A percentile compares a stretch with the other conserved stretches of the same genome.
Conservation (phyloP, 163 green algal species). For the Scenedesmus sp. region DNA sequence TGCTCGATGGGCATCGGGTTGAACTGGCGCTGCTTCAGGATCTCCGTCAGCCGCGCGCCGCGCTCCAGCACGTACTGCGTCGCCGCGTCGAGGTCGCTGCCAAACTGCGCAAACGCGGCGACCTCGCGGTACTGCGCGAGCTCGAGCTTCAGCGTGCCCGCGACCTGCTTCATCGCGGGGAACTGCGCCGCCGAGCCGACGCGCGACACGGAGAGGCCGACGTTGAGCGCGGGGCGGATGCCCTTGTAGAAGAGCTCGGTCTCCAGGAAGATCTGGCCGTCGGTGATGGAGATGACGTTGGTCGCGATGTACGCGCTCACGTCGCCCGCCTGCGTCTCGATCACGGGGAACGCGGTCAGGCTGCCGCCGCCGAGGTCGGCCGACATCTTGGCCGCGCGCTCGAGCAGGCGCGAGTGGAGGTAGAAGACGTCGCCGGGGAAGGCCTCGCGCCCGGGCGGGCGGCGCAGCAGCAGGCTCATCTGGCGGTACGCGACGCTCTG, state of each 20-base stretch:
- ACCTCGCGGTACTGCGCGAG: slow-evolving; percentile 49
- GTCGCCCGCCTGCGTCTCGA: slow-evolving; percentile 79
- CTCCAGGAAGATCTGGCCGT: slow-evolving; percentile 93
- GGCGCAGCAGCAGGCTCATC: slow-evolving; percentile 88
- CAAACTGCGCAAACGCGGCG: slow-evolving; percentile 85
- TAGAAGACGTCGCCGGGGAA: slow-evolving; percentile 93
- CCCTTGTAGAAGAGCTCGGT: slow-evolving; percentile 93
- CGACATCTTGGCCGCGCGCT: slow-evolving; percentile 84
- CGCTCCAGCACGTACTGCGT: slow-evolving; percentile 91
- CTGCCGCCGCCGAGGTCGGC: slow-evolving; percentile 70
- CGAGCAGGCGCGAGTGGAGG: slow-evolving; percentile 86
- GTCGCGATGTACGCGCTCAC: slow-evolving; percentile 91
- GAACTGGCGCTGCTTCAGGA: slow-evolving; percentile 93
- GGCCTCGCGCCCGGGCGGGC: slow-evolving; percentile 85
- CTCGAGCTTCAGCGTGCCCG: slow-evolving; percentile 13
- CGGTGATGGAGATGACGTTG: slow-evolving; percentile 92
- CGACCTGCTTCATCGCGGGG: slow-evolving; percentile 88
- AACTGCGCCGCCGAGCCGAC: slow-evolving; percentile 90
- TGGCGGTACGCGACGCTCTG: slow-evolving; percentile 88
- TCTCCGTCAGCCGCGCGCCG: slow-evolving; percentile 85
- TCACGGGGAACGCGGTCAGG: slow-evolving; percentile 85
- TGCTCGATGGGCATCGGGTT: slow-evolving; percentile 84
- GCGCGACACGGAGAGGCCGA: slow-evolving; percentile 81
- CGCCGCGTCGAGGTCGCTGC: slow-evolving; percentile 88
- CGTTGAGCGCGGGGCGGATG: slow-evolving; percentile 90